Percentiles rank a stretch among this genome's conserved stretches.
phyloP scores from a whole-genome alignment of 2,329 filamentous ascomycete genomes.

The Colletotrichum acutatum region DNA sequence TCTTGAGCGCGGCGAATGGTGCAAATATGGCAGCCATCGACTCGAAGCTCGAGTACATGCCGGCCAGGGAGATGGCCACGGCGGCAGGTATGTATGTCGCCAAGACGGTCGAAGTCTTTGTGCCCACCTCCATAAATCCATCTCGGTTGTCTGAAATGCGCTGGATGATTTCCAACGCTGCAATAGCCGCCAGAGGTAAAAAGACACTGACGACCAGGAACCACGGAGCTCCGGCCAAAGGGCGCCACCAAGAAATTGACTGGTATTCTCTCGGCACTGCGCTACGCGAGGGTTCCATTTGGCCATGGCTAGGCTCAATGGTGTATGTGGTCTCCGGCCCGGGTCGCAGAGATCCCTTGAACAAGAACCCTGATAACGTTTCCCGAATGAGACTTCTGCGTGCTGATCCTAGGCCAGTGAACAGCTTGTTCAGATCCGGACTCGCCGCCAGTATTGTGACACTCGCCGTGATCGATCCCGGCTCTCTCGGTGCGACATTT shows the following conservation, averaged over 20 bases:
- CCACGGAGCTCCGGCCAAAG: slow-evolving; percentile 37
- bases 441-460: slow-evolving; percentile 27
- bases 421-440: slow-evolving; percentile 8
- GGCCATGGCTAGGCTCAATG: neutral
- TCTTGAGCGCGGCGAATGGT: slow-evolving; percentile 38
- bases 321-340: slow-evolving; percentile 9
- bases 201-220: slow-evolving; percentile 40
- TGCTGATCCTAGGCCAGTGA: neutral
- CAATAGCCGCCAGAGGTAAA: slow-evolving; percentile 39
- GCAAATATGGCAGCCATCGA: slow-evolving; percentile 39
- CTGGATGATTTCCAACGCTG: slow-evolving; percentile 38
- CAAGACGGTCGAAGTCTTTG: slow-evolving; percentile 38
- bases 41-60: slow-evolving; percentile 39
- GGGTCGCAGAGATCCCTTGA: neutral
- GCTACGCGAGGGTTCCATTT: neutral
- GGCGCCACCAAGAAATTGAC: slow-evolving; percentile 38
- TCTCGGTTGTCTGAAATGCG: slow-evolving; percentile 40
- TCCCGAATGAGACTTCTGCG: neutral
- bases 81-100: slow-evolving; percentile 43
- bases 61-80: slow-evolving; percentile 29
- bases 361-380: neutral
- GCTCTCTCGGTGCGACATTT: slow-evolving; percentile 17
- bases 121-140: slow-evolving; percentile 39
- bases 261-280: neutral
- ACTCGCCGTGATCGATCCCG: slow-evolving; percentile 27